A percentile compares a stretch with the other conserved stretches of the same genome.
phyloP scores from a whole-genome alignment of 805 yeast species.

The Saccharomycopsis vini region DNA sequence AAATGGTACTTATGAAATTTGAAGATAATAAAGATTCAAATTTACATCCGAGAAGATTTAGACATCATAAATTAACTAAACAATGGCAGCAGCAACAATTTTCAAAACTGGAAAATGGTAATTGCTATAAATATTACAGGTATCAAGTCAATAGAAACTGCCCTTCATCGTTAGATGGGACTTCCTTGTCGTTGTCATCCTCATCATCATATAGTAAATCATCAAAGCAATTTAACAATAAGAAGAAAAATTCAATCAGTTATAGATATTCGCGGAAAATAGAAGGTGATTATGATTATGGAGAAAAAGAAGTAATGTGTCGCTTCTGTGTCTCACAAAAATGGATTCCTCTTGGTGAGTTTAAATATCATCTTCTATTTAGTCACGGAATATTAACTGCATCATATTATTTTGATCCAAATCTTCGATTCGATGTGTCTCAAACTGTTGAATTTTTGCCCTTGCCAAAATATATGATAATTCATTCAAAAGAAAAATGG shows the following conservation, averaged over 20 bases:
- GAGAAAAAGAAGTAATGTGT: conserved; percentile 8
- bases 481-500: conserved; percentile 2
- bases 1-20: too few relatives aligned
- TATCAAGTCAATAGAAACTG: conserved; percentile 5
- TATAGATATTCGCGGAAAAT: too few relatives aligned
- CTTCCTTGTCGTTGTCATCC: too few relatives aligned
- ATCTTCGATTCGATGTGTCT: neutral
- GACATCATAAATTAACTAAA: too few relatives aligned
- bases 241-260: neutral
- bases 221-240: too few relatives aligned
- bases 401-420: neutral
- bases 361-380: conserved; percentile 21
- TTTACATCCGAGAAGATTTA: too few relatives aligned
- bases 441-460: neutral
- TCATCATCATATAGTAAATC: too few relatives aligned
- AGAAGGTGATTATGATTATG: too few relatives aligned
- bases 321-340: conserved; percentile 12
- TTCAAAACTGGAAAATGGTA: too few relatives aligned
- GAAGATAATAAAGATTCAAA: too few relatives aligned
- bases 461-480: conserved; percentile 3
- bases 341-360: conserved; percentile 19
- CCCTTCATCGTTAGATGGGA: neutral
- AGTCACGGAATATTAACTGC: conserved; percentile 15
- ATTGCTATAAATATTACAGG: neutral
- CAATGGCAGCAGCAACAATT: too few relatives aligned